phyloP scores from a whole-genome alignment of 2,329 filamentous ascomycete species.

The Alternaria longipes region DNA sequence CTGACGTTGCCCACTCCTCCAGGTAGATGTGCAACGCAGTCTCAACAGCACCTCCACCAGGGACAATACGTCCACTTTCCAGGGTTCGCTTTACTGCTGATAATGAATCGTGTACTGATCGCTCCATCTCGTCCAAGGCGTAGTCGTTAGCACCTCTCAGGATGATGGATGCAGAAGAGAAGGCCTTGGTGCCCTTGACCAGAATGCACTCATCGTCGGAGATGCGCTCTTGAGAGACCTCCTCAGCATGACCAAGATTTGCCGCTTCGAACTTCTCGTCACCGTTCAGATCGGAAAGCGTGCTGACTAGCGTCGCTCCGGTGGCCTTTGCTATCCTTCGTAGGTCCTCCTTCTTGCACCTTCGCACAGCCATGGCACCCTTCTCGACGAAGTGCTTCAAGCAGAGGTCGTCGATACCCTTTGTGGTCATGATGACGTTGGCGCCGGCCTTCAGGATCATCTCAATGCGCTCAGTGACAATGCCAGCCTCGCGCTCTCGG shows the following conservation, averaged over 20 bases:
- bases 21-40: slow-evolving; percentile 99
- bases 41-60: slow-evolving; percentile 94
- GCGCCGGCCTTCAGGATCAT: slow-evolving; percentile 98
- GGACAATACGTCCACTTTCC: slow-evolving; percentile 95
- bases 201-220: slow-evolving; percentile 99
- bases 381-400: slow-evolving; percentile 94
- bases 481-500: slow-evolving; percentile 87
- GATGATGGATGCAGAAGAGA: slow-evolving; percentile 94
- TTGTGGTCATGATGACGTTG: slow-evolving; percentile 95
- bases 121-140: slow-evolving; percentile 98
- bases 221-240: slow-evolving; percentile 97
- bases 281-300: slow-evolving; percentile 93
- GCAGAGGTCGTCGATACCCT: slow-evolving; percentile 96
- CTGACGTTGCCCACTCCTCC: slow-evolving; percentile 97
- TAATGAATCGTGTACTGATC: slow-evolving; percentile 94
- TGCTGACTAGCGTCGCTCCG: slow-evolving; percentile 90
- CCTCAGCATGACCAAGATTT: slow-evolving; percentile 88
- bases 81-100: slow-evolving; percentile 97
- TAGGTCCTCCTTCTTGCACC: slow-evolving; percentile 98
- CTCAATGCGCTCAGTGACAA: slow-evolving; percentile 92
- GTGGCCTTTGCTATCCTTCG: slow-evolving; percentile 95
- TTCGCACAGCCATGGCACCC: slow-evolving; percentile 92
- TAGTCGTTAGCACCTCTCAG: slow-evolving; percentile 96
- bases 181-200: slow-evolving; percentile 92
- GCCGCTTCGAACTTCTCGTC: slow-evolving; percentile 96